Evolutionary conservation across 176 grass and related monocot species (phyloP), one percentile per base, ranked within the genome.

Genomic region (Zoysia japonica): DNA sequence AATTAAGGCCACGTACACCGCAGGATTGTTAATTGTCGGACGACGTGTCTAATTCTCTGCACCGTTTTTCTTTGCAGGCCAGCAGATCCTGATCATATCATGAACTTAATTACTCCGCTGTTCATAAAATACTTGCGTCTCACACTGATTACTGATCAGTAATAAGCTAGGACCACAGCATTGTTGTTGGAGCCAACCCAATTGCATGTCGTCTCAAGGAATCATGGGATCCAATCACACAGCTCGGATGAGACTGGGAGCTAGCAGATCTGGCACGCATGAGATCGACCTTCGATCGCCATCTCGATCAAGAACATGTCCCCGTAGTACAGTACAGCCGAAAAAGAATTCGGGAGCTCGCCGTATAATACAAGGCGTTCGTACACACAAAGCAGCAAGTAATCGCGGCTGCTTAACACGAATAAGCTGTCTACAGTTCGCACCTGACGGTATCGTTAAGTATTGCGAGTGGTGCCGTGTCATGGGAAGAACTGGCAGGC

Each of bases 181-280:
- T 71, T 51, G n/a, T 70, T 81, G 43, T 42, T 36, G 4, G 47
- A 28, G 28, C 28, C 28, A 28, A 49, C 6, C 75, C 20, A 67
- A 82, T 85, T 3, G 78, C 39, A 65, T 88, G 76, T 80, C 65
- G 76, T 76, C 65, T 69, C 11, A 80, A 39, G 62, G 80, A 74
- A 79, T 68, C 50, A 53, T 16, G 72, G 78, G 68, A 77, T 82
- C 78, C 74, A 45, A 13, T 1, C 4, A 55, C 55, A 55, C 15
- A 55, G 53, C 53, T 6, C 17, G 17, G 0, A 7, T 17, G 76
- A 80, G 62, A 19, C 52, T 5, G 42, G 28, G 28, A 28, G 28
- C 28, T 28, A 28, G 28, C 28, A 28, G 28, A 28, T 28, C 28
- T 28, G 56, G 38, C 65, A 51, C 17, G 83, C 44, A 45, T 45